Conservation (phyloP, 164 flowering plant species). For the Sedum album region DNA sequence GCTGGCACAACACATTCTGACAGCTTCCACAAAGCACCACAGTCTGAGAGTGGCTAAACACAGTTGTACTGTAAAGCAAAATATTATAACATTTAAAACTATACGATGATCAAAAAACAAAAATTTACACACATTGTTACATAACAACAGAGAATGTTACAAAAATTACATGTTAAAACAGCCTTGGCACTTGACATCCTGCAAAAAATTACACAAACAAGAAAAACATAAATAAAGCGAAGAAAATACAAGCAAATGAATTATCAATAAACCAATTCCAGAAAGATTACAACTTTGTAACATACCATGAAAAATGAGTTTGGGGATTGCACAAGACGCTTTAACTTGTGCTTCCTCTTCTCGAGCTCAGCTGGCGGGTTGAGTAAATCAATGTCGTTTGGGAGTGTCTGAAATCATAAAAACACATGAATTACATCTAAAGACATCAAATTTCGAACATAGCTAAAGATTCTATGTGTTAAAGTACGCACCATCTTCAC, state of each 20-base stretch:
- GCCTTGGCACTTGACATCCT: constrained; percentile 1
- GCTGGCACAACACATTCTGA: constrained; percentile 13
- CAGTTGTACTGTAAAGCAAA: background rate
- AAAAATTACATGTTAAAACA: background rate
- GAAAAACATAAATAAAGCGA: too few relatives aligned
- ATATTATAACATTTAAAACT: too few relatives aligned
- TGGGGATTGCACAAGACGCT: constrained; percentile 7
- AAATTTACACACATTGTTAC: too few relatives aligned
- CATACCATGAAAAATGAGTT: constrained; percentile 4
- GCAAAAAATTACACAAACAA: background rate
- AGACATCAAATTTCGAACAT: too few relatives aligned
- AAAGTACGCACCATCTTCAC: too few relatives aligned
- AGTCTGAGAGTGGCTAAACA: constrained; percentile 5
- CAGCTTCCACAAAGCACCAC: constrained; percentile 11
- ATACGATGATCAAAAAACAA: too few relatives aligned
- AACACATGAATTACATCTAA: too few relatives aligned
- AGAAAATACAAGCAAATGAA: too few relatives aligned
- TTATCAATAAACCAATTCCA: background rate
- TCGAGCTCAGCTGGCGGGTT: constrained; percentile 2
- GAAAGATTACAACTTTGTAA: background rate
- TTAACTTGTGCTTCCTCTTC: constrained; percentile 8
- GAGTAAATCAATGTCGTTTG: background rate
- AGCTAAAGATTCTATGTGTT: too few relatives aligned
- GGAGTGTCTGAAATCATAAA: background rate
- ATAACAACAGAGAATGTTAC: too few relatives aligned